phyloP scores from a whole-genome alignment of 805 yeast genomes.

The Cyberlindnera suaveolens region DNA sequence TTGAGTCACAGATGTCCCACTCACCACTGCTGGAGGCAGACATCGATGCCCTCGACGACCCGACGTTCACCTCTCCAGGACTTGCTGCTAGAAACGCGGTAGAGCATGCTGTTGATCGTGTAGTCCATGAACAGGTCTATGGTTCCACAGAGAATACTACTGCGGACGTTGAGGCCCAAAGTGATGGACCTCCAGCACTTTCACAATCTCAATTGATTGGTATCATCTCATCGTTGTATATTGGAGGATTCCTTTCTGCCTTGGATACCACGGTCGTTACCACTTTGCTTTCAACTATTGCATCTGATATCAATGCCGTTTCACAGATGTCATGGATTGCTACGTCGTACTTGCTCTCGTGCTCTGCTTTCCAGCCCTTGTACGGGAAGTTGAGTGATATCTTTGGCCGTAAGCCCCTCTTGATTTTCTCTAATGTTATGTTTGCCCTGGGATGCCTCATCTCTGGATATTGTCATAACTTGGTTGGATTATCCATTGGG shows the following conservation, averaged over 20 bases:
- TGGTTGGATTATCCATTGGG: conserved; percentile 36
- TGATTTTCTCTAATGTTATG: conserved; percentile 31
- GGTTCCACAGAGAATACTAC: conserved; percentile 8
- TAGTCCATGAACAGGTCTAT: conserved; percentile 3
- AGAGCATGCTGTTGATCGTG: conserved; percentile 11
- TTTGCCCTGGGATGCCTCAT: conserved; percentile 41
- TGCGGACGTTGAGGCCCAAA: conserved; percentile 6
- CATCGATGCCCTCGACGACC: conserved; percentile 14
- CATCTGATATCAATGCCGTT: conserved; percentile 58
- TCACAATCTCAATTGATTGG: conserved; percentile 3
- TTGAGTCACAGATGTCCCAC: conserved; percentile 3
- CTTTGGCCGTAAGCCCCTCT: conserved; percentile 47
- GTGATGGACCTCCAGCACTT: not conserved
- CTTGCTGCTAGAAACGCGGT: conserved; percentile 11
- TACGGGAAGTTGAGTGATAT: conserved; percentile 61
- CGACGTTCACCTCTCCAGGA: conserved; percentile 14
- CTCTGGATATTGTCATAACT: conserved; percentile 26
- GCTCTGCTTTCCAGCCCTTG: conserved; percentile 62
- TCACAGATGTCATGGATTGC: conserved; percentile 64
- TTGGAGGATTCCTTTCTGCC: conserved; percentile 50
- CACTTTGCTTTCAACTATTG: conserved; percentile 54
- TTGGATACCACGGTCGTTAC: conserved; percentile 61
- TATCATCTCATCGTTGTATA: conserved; percentile 31
- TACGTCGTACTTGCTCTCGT: conserved; percentile 54
- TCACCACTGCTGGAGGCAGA: conserved; percentile 12